Conservation (phyloP, 1,284 basidiomycete genomes). For the Cerioporus squamosus region DNA sequence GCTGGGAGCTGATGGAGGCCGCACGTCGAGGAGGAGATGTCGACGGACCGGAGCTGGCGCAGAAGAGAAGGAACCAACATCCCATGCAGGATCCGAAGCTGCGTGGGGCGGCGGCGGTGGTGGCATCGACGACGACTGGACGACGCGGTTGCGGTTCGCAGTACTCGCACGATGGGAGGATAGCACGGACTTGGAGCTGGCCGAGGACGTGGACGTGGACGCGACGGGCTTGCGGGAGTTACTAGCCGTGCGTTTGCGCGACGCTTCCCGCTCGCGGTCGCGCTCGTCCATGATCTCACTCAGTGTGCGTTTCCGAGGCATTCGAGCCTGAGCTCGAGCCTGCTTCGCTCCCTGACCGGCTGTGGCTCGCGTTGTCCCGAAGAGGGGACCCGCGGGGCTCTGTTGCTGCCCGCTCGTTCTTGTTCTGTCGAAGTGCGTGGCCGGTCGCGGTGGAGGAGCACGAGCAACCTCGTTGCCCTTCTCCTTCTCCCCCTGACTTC, state of each 20-base stretch:
- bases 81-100: constrained; percentile 19
- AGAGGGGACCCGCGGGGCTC: not conserved
- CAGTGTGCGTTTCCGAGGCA: constrained; percentile 61
- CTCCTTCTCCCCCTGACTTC: constrained; percentile 33
- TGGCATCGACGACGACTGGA: not conserved
- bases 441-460: not conserved
- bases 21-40: constrained; percentile 17
- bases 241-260: constrained; percentile 28
- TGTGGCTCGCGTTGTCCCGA: not conserved
- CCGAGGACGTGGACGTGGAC: not conserved
- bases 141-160: not conserved
- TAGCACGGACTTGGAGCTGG: not conserved
- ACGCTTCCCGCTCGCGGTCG: constrained; percentile 42
- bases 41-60: not conserved
- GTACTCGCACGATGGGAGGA: constrained; percentile 3
- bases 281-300: constrained; percentile 67
- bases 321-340: constrained; percentile 7
- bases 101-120: not conserved
- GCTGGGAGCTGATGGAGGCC: not conserved
- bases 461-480: constrained; percentile 17
- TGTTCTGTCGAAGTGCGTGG: not conserved
- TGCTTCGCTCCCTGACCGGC: no score
- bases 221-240: not conserved
- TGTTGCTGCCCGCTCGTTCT: constrained; percentile 6
- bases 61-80: not conserved